These are phyloP conservation scores for Eutrema salsugineum DNA, from an alignment of 441 rosid genomes.

Conservation along the genomic window DNA sequence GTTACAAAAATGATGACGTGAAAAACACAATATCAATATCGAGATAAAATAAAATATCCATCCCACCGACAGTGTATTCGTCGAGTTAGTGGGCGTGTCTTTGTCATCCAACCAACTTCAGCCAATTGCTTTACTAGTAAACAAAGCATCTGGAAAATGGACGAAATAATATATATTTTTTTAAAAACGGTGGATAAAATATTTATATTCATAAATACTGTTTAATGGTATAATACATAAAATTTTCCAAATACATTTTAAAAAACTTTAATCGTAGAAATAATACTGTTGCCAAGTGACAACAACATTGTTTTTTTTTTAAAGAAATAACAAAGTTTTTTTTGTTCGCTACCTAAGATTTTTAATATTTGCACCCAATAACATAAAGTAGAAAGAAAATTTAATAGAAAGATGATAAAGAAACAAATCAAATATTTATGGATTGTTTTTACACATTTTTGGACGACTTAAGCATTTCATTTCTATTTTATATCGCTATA, in stretches of 20 bases:
- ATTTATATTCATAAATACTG: not conserved
- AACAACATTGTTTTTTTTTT: no score
- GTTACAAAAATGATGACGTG: not conserved
- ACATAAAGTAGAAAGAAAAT: no score
- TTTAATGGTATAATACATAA: not conserved
- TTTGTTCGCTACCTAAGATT: no score
- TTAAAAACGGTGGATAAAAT: not conserved
- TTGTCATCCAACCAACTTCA: conserved; percentile 15
- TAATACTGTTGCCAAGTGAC: no score
- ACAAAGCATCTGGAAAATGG: not conserved
- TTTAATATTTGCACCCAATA: no score
- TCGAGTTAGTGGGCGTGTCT: conserved; percentile 22
- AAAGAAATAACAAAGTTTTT: no score
- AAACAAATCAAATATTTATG: no score
- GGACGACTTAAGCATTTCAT: no score
- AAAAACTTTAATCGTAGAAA: no score
- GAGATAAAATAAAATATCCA: not conserved
- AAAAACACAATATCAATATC: not conserved
- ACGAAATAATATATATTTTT: not conserved
- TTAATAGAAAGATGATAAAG: no score
- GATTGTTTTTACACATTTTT: no score
- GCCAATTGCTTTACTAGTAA: conserved; percentile 19
- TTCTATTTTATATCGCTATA: no score
- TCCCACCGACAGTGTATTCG: conserved; percentile 23
- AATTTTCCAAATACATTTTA: not conserved